Percentiles rank a stretch among this genome's conserved stretches.
phyloP scores from a whole-genome alignment of 257 asterid species.

The Solanum clarkiae region DNA sequence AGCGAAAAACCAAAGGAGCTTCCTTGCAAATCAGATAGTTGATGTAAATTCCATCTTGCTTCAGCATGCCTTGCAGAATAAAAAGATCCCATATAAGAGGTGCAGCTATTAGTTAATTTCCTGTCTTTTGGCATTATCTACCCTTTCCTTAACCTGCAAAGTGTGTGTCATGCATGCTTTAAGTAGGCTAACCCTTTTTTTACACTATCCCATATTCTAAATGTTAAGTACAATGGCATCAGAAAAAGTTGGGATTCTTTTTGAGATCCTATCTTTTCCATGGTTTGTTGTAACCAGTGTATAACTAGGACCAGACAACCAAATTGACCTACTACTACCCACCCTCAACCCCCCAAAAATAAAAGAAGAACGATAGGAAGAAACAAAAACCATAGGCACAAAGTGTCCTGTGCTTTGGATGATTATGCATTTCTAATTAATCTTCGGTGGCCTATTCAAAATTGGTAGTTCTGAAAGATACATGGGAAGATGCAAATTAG shows the following conservation, averaged over 20 bases:
- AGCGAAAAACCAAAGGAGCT: slow-evolving; percentile 55
- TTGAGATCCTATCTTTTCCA: background rate
- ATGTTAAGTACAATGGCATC: background rate
- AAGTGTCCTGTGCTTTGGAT: background rate
- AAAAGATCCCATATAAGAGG: slow-evolving; percentile 34
- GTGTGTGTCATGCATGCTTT: background rate
- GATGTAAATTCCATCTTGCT: slow-evolving; percentile 62
- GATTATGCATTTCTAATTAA: background rate
- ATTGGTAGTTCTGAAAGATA: background rate
- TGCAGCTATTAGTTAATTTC: slow-evolving; percentile 8
- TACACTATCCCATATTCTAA: background rate
- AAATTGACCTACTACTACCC: background rate
- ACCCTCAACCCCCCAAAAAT: background rate
- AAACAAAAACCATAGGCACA: background rate
- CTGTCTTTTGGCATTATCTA: background rate
- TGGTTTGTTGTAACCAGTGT: background rate
- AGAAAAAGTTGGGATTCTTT: background rate
- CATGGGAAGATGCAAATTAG: background rate
- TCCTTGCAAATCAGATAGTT: slow-evolving; percentile 73
- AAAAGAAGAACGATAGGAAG: background rate
- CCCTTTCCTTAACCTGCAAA: background rate
- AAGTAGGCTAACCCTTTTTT: background rate
- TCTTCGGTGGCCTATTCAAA: background rate
- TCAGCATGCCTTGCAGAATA: slow-evolving; percentile 49
- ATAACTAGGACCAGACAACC: background rate